A percentile compares a stretch with the other conserved stretches of the same genome.
Evolutionary conservation across 768 basidiomycete genomes (phyloP).

Genomic region (Tulasnella sp.): DNA sequence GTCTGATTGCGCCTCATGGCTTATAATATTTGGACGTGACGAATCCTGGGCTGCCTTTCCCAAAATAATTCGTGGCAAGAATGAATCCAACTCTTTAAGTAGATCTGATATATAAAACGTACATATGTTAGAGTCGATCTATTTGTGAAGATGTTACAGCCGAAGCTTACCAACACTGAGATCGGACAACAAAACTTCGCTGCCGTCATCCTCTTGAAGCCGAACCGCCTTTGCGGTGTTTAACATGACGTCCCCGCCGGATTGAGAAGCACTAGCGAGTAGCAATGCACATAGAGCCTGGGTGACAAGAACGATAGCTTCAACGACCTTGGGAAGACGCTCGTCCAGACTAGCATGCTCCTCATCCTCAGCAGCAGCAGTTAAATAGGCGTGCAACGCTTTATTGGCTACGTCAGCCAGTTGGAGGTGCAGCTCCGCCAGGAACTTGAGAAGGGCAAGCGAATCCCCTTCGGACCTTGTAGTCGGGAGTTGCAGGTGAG

Average conservation of each 20-base stretch:
- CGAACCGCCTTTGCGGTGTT: constrained; percentile 20
- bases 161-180: background rate
- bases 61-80: constrained; percentile 77
- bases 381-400: background rate
- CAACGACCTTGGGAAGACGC: constrained; percentile 62
- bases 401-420: background rate
- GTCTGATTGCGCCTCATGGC: constrained; percentile 17
- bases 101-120: constrained; percentile 39
- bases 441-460: background rate
- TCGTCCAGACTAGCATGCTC: constrained; percentile 40
- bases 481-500: constrained; percentile 47
- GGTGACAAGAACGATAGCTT: constrained; percentile 64
- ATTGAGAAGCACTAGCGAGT: constrained; percentile 31
- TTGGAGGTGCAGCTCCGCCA: background rate
- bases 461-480: background rate
- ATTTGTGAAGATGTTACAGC: background rate
- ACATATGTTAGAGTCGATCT: background rate
- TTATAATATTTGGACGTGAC: background rate
- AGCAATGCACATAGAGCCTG: constrained; percentile 62
- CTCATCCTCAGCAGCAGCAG: background rate
- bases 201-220: background rate
- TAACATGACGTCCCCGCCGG: background rate
- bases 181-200: background rate
- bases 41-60: constrained; percentile 36
- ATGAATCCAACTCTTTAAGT: constrained; percentile 60